Conservation (phyloP, 164 flowering plant genomes). For the Protea cynaroides region DNA sequence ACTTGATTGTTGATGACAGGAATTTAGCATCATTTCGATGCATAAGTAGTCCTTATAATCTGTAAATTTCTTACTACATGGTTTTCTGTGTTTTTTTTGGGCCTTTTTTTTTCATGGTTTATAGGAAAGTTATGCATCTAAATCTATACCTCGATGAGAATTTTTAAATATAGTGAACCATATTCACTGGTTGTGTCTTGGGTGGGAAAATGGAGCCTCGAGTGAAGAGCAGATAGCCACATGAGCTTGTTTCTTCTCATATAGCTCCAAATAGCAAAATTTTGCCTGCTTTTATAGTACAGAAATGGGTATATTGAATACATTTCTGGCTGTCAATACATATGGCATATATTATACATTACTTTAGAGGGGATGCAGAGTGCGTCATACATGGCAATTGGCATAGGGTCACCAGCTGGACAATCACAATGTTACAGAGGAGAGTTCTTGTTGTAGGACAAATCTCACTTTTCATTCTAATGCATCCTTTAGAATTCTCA, state of each 20-base stretch:
- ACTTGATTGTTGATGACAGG: too few species aligned
- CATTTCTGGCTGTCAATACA: slow-evolving; percentile 3
- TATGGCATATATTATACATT: not conserved
- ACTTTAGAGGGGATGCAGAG: not conserved
- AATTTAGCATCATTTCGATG: too few species aligned
- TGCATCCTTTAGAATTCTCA: too few species aligned
- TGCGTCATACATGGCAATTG: not conserved
- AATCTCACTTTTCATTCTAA: too few species aligned
- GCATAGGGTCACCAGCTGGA: not conserved
- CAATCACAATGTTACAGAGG: not conserved
- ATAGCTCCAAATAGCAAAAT: slow-evolving; percentile 5
- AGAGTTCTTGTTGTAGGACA: not conserved
- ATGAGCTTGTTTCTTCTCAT: slow-evolving; percentile 10
- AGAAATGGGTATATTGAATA: not conserved
- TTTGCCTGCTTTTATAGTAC: not conserved
- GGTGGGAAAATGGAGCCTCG: slow-evolving; percentile 8
- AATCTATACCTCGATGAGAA: not conserved
- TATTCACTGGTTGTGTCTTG: not conserved
- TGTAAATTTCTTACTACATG: too few species aligned
- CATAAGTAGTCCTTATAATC: too few species aligned
- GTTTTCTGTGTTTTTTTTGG: too few species aligned
- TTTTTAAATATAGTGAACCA: too few species aligned
- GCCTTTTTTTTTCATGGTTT: not conserved
- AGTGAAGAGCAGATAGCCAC: slow-evolving; percentile 13
- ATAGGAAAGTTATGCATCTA: not conserved